A percentile compares a stretch with the other conserved stretches of the same genome.
These are phyloP conservation scores for Glebionis coronaria DNA, from an alignment of 129 eudicot genomes.

Conservation along the genomic window DNA sequence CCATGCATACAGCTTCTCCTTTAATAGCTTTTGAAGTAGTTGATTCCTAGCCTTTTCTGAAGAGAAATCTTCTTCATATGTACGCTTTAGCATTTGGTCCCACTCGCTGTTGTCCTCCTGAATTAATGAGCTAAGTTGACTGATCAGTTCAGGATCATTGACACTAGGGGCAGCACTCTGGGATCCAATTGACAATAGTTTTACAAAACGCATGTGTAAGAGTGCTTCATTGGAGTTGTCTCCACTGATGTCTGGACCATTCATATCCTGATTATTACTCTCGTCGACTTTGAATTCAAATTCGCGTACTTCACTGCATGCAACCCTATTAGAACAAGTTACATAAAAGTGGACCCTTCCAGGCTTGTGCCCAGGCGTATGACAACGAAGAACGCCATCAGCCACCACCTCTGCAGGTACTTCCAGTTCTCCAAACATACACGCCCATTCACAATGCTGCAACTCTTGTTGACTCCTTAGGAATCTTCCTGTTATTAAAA, in stretches of 20 bases:
- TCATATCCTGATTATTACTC: slow-evolving; percentile 27
- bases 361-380: slow-evolving; percentile 63
- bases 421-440: slow-evolving; percentile 98
- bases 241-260: slow-evolving; percentile 30
- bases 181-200: slow-evolving; percentile 48
- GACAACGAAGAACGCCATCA: slow-evolving; percentile 84
- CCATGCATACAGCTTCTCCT: slow-evolving; percentile 78
- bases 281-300: slow-evolving; percentile 61
- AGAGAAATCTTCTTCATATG: slow-evolving; percentile 46
- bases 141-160: slow-evolving; percentile 38
- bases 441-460: slow-evolving; percentile 79
- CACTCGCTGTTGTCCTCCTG: slow-evolving; percentile 59
- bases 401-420: slow-evolving; percentile 86
- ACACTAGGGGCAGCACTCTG: slow-evolving; percentile 31
- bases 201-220: slow-evolving; percentile 67
- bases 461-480: slow-evolving; percentile 67
- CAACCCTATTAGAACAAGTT: slow-evolving; percentile 89
- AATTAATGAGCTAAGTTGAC: slow-evolving; percentile 47
- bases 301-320: slow-evolving; percentile 97
- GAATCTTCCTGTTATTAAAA: slow-evolving; percentile 75
- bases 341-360: slow-evolving; percentile 91
- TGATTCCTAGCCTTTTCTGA: slow-evolving; percentile 50
- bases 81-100: slow-evolving; percentile 54
- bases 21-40: slow-evolving; percentile 55
- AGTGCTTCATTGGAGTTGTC: slow-evolving; percentile 40